Base-by-base conservation (phyloP, 805 yeast species). In the Pichia cephalocereana region DNA sequence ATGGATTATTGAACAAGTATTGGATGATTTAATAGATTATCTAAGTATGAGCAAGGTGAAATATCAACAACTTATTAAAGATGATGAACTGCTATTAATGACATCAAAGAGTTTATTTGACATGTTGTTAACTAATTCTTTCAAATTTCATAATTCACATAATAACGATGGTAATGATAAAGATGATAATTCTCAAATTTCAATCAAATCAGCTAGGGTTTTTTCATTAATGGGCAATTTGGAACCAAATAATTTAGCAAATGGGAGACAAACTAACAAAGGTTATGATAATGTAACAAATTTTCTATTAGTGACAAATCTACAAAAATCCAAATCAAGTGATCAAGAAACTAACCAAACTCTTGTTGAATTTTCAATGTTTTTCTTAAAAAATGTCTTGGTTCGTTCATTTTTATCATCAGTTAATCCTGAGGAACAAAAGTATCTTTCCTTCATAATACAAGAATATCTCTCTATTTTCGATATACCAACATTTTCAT, bases 371-470 rank as follows among this genome's bases (percentile, higher is more conserved):
- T 87, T 91, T 57, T 70, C 88, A 32, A 68, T 77, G 4, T 71
- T 74, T 55, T 78, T 90, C 44, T 69, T 90, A 34, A 82, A 86
- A 51, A 74, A 76, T 47, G 72, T 79, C 50, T 70, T 93, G n/a
- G 83, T 90, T 9, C 88, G 86, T 34, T 79, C 88, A 1, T 90
- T 89, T 64, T 83, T 95, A 80, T 89, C 96, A 0, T 83, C 96
- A 2, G 85, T 83, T 34, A 89, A 89, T 59, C 96, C 98, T 0
- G 76, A 79, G 23, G 78, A 80, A 44, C 99, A 93, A 62, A 71
- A 86, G 49, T 86, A 83, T 59, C 72, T 89, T 36, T 96, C 96
- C 0, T 84, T 78, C 63, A 84, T 91, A 0, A 86, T 93, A 77
- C 99, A 93, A 62, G 93, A 88, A 53, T 81, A 83, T 44, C 66